phyloP scores from a whole-genome alignment of 129 eudicot species.

The Heracleum sosnowskyi region DNA sequence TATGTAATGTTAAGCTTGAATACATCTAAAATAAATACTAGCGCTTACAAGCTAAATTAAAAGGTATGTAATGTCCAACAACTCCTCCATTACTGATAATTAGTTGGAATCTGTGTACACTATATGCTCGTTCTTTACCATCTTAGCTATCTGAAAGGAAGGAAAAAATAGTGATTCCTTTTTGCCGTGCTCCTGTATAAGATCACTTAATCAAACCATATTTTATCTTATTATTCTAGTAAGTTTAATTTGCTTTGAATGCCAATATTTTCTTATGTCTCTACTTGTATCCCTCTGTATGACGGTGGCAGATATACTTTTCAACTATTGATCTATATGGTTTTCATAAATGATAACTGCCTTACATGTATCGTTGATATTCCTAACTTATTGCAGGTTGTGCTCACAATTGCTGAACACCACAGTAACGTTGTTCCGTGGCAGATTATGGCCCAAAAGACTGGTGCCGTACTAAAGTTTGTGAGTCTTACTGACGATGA shows the following conservation, averaged over 20 bases:
- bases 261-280: not conserved
- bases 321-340: not conserved
- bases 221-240: not conserved
- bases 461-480: slow-evolving; percentile 70
- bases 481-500: slow-evolving; percentile 70
- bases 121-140: not conserved
- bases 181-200: not conserved
- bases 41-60: not conserved
- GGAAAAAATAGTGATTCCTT: not conserved
- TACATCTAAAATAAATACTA: too few species aligned
- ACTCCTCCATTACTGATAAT: too few species aligned
- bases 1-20: not conserved
- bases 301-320: not conserved
- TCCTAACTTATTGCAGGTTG: slow-evolving; percentile 40
- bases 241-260: not conserved
- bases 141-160: not conserved
- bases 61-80: not conserved
- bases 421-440: slow-evolving; percentile 98
- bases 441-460: slow-evolving; percentile 87
- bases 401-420: slow-evolving; percentile 87
- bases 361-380: not conserved
- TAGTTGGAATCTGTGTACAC: not conserved
- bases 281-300: not conserved
- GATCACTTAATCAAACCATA: not conserved
- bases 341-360: not conserved